These are phyloP conservation scores for Steccherinum ochraceum DNA, from an alignment of 768 basidiomycete species.

Conservation along the genomic window DNA sequence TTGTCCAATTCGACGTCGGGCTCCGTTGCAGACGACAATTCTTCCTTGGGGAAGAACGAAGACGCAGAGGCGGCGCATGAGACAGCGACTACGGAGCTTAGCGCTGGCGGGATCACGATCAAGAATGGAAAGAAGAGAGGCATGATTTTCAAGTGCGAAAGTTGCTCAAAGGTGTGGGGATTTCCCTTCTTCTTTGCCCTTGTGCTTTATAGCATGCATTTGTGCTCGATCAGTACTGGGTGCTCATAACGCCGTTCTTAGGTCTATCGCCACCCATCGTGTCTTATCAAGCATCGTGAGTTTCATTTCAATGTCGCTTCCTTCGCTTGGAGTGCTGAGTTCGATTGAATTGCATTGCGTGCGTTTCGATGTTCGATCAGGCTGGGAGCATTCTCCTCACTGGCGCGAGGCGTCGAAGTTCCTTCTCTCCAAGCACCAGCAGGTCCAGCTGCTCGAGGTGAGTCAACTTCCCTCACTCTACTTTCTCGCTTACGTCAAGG, in stretches of 20 bases:
- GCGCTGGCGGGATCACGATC: conserved; percentile 22
- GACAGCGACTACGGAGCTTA: conserved; percentile 12
- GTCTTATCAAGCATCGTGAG: conserved; percentile 86
- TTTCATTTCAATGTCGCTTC: not conserved
- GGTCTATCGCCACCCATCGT: conserved; percentile 90
- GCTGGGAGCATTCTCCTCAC: conserved; percentile 93
- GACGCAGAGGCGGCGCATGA: conserved; percentile 4
- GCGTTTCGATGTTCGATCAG: not conserved
- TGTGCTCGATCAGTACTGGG: not conserved
- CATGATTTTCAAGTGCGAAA: conserved; percentile 86
- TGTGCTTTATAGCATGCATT: not conserved
- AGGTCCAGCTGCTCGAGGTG: conserved; percentile 93
- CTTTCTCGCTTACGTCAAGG: not conserved
- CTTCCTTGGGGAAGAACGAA: conserved; percentile 6
- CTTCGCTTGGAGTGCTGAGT: not conserved
- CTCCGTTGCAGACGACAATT: conserved; percentile 10
- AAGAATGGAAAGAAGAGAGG: conserved; percentile 70
- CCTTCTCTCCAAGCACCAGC: conserved; percentile 91
- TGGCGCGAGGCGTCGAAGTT: conserved; percentile 93
- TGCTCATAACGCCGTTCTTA: conserved; percentile 21
- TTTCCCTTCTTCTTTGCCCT: not conserved
- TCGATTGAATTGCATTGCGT: not conserved
- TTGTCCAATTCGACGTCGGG: conserved; percentile 14
- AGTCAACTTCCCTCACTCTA: conserved; percentile 11
- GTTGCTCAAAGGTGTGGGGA: conserved; percentile 76